These are phyloP conservation scores for Colletotrichum sp. DNA, from an alignment of 2,329 filamentous ascomycete genomes.

Conservation along the genomic window DNA sequence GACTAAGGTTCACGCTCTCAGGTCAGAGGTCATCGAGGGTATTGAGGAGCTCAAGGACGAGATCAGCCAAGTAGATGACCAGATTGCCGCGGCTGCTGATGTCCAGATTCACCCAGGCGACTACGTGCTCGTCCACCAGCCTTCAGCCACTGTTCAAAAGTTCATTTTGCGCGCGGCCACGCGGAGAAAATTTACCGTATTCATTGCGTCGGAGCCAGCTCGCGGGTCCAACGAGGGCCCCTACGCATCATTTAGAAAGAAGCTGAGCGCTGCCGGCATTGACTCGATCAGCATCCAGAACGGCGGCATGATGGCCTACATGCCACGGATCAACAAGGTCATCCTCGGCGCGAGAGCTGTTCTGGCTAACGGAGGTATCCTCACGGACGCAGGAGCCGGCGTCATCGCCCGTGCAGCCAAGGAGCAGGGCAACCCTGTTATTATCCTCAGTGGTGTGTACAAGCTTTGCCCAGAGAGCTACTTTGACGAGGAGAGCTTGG, in stretches of 20 bases:
- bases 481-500: constrained; percentile 79
- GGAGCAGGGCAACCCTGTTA: constrained; percentile 81
- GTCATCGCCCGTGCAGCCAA: constrained; percentile 86
- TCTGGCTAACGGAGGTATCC: constrained; percentile 83
- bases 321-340: constrained; percentile 95
- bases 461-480: constrained; percentile 91
- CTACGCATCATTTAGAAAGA: constrained; percentile 71
- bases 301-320: constrained; percentile 87
- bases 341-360: constrained; percentile 88
- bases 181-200: constrained; percentile 90
- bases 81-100: constrained; percentile 86
- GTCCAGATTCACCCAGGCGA: constrained; percentile 95
- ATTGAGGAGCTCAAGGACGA: constrained; percentile 97
- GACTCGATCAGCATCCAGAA: constrained; percentile 85
- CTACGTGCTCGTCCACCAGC: constrained; percentile 87
- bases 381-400: constrained; percentile 83
- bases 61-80: constrained; percentile 88
- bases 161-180: constrained; percentile 87
- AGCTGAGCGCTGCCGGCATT: constrained; percentile 78
- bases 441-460: constrained; percentile 90
- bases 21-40: constrained; percentile 89
- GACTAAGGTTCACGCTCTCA: constrained; percentile 69
- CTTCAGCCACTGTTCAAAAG: constrained; percentile 84
- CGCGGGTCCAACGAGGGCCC: constrained; percentile 42
- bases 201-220: constrained; percentile 73